Percentiles rank a stretch among this genome's conserved stretches.
Conservation (phyloP, 441 rosid genomes). For the Euphorbia schlechtendalii region DNA sequence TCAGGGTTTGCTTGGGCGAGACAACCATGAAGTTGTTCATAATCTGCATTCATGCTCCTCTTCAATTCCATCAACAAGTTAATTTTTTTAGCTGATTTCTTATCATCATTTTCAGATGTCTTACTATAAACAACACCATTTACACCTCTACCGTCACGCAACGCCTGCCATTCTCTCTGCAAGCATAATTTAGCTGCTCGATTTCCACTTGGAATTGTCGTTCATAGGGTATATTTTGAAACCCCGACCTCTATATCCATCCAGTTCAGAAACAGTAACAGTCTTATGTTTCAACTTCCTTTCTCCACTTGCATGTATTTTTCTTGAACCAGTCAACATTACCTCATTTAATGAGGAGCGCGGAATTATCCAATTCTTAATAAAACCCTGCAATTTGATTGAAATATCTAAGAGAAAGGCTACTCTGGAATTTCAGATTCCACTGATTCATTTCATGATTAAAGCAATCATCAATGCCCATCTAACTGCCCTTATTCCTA, state of each 20-base stretch:
- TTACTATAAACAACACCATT: no score
- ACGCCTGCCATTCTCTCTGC: no score
- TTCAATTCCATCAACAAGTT: no score
- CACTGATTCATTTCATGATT: not conserved
- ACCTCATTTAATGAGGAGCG: slow-evolving; percentile 32
- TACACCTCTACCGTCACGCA: no score
- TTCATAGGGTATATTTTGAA: slow-evolving; percentile 28
- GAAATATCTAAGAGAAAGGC: not conserved
- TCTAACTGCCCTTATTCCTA: no score
- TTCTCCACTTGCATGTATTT: slow-evolving; percentile 35
- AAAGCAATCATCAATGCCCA: no score
- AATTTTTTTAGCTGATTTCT: no score
- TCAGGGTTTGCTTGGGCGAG: no score
- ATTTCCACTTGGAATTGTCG: slow-evolving; percentile 28
- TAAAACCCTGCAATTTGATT: slow-evolving; percentile 56
- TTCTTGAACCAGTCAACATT: slow-evolving; percentile 27
- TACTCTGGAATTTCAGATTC: not conserved
- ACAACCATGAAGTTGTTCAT: no score
- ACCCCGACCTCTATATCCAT: slow-evolving; percentile 58
- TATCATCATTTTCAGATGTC: no score
- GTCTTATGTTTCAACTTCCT: slow-evolving; percentile 25
- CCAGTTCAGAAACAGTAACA: slow-evolving; percentile 54
- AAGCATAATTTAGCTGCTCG: slow-evolving; percentile 25
- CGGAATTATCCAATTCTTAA: slow-evolving; percentile 69
- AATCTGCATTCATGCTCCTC: no score